These are phyloP conservation scores for Trichoderma sp. DNA, from an alignment of 2,329 filamentous ascomycete genomes.

Conservation along the genomic window DNA sequence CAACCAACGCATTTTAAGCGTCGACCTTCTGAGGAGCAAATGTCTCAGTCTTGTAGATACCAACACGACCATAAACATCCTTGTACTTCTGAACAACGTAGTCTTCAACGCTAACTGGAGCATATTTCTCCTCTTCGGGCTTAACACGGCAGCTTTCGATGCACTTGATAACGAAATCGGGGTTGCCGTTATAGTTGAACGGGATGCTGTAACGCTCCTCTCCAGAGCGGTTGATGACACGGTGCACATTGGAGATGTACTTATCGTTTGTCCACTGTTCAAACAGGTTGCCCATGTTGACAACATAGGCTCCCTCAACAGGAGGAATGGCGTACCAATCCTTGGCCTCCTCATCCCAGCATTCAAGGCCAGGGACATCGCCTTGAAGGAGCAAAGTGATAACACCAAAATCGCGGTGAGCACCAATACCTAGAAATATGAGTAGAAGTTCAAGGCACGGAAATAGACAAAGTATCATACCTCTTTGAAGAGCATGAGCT, in stretches of 20 bases:
- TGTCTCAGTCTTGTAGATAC: constrained; percentile 5
- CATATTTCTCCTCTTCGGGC: constrained; percentile 17
- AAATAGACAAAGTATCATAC: too few species aligned
- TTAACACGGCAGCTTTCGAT: constrained; percentile 13
- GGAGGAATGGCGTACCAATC: background rate
- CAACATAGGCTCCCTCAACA: constrained; percentile 15
- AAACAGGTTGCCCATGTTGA: constrained; percentile 20
- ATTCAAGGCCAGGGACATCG: too few species aligned
- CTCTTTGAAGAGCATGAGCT: too few species aligned
- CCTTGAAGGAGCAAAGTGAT: too few species aligned
- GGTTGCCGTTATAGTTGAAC: too few species aligned
- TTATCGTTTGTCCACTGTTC: constrained; percentile 19
- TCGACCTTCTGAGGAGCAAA: too few species aligned
- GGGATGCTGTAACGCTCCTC: too few species aligned
- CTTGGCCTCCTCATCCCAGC: too few species aligned
- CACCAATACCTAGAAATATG: too few species aligned
- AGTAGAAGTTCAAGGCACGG: too few species aligned
- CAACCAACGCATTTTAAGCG: too few species aligned
- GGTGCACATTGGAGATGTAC: constrained; percentile 17
- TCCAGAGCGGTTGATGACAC: constrained; percentile 16
- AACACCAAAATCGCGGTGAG: too few species aligned
- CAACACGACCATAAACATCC: constrained; percentile 5
- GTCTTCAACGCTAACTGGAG: constrained; percentile 19
- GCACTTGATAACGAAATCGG: background rate
- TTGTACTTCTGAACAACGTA: background rate